Percentiles rank a stretch among this genome's conserved stretches.
Evolutionary conservation across 1,284 basidiomycete genomes (phyloP).

Genomic region (Ganoderma boninense): DNA sequence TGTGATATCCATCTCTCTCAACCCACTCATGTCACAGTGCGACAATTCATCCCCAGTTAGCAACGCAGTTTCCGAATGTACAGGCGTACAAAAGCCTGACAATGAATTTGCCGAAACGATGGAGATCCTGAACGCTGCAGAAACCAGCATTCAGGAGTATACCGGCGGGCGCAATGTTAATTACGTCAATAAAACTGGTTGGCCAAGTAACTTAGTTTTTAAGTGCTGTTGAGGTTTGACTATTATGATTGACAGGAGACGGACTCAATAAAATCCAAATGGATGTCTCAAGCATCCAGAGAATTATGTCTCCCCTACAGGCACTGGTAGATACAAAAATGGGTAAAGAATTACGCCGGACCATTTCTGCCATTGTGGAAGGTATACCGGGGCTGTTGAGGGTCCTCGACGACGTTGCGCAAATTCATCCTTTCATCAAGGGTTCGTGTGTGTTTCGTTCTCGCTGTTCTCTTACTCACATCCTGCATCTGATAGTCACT

Average conservation of each 20-base stretch:
- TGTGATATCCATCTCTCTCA: too few relatives aligned
- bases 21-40: too few relatives aligned
- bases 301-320: slow-evolving; percentile 5
- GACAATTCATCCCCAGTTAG: too few relatives aligned
- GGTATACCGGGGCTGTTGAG: slow-evolving; percentile 35
- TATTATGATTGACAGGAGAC: not conserved
- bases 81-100: too few relatives aligned
- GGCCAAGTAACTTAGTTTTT: not conserved
- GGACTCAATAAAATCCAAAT: not conserved
- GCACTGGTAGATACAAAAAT: not conserved
- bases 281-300: slow-evolving; percentile 7
- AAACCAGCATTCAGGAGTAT: not conserved
- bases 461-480: too few relatives aligned
- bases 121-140: not conserved
- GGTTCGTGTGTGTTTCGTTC: slow-evolving; percentile 18
- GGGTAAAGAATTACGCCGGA: slow-evolving; percentile 6
- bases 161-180: not conserved
- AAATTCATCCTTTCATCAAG: slow-evolving; percentile 39
- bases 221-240: not conserved
- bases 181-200: not conserved
- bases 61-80: too few relatives aligned
- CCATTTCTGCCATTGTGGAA: slow-evolving; percentile 29
- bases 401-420: slow-evolving; percentile 36
- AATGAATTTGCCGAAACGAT: not conserved
- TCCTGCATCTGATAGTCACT: slow-evolving; percentile 50